A percentile compares a stretch with the other conserved stretches of the same genome.
phyloP scores from a whole-genome alignment of 129 eudicot species.

The Tagetes erecta region DNA sequence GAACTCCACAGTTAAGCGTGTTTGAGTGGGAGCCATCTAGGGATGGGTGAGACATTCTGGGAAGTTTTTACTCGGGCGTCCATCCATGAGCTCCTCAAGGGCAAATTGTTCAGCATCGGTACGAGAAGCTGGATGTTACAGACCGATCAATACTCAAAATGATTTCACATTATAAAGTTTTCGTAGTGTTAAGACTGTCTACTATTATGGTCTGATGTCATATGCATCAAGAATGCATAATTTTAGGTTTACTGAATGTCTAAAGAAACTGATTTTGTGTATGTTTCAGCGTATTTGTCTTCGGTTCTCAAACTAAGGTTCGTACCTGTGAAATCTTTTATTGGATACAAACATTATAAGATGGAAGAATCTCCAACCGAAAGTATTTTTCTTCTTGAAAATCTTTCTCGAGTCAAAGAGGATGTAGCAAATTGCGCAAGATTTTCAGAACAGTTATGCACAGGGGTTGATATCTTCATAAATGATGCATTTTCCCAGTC shows the following conservation, averaged over 20 bases:
- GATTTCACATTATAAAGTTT: background rate
- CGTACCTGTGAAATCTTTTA: slow-evolving; percentile 40
- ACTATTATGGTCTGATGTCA: background rate
- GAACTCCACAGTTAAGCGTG: too few relatives aligned
- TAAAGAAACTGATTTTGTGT: background rate
- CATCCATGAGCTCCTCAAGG: too few relatives aligned
- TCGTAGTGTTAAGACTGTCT: background rate
- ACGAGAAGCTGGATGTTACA: too few relatives aligned
- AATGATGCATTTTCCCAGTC: slow-evolving; percentile 76
- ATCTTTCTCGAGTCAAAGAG: slow-evolving; percentile 56
- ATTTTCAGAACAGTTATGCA: slow-evolving; percentile 55
- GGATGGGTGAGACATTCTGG: too few relatives aligned
- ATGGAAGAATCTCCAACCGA: slow-evolving; percentile 26
- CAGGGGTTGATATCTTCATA: slow-evolving; percentile 75
- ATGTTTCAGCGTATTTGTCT: slow-evolving; percentile 58
- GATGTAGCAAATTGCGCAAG: slow-evolving; percentile 62
- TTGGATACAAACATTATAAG: slow-evolving; percentile 20
- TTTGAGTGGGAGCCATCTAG: too few relatives aligned
- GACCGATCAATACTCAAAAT: background rate
- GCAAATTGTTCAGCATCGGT: too few relatives aligned
- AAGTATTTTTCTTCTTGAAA: slow-evolving; percentile 54
- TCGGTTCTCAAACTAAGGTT: slow-evolving; percentile 56
- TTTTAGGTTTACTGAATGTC: background rate
- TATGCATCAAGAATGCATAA: background rate
- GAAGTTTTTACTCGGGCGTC: too few relatives aligned